Percentiles rank a stretch among this genome's conserved stretches.
phyloP scores from a whole-genome alignment of 2,329 filamentous ascomycete genomes.

The Pestalotiopsis sp. region DNA sequence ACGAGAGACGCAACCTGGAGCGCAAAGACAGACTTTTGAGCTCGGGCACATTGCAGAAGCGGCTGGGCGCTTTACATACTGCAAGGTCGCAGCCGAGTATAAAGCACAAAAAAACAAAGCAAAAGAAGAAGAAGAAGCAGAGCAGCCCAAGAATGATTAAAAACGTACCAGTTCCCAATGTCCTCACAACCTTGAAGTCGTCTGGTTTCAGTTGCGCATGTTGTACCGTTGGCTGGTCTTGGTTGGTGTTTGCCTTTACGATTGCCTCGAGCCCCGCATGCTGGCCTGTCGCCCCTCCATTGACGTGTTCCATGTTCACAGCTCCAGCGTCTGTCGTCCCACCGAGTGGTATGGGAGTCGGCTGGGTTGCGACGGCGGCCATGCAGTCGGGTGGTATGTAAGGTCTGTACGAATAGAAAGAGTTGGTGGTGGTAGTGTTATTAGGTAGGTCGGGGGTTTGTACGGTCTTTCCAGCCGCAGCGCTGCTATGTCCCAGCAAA shows the following conservation, averaged over 20 bases:
- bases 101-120: background rate
- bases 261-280: slow-evolving; percentile 8
- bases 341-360: slow-evolving; percentile 16
- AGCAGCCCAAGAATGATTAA: background rate
- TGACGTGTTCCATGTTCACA: slow-evolving; percentile 11
- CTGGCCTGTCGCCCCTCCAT: slow-evolving; percentile 10
- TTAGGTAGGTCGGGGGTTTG: background rate
- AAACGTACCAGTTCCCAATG: slow-evolving; percentile 70
- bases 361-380: slow-evolving; percentile 21
- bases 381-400: slow-evolving; percentile 11
- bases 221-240: slow-evolving; percentile 28
- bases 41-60: background rate
- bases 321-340: slow-evolving; percentile 9
- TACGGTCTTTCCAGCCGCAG: background rate
- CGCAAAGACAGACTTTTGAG: background rate
- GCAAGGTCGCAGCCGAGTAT: background rate
- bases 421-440: background rate
- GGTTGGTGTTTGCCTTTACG: slow-evolving; percentile 13
- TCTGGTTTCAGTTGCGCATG: slow-evolving; percentile 43
- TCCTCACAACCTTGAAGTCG: slow-evolving; percentile 76
- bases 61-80: background rate
- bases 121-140: background rate
- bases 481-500: background rate
- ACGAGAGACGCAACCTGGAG: background rate
- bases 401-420: background rate